These are phyloP conservation scores for Marasmius tenuissimus DNA, from an alignment of 1,284 basidiomycete genomes.

Conservation along the genomic window DNA sequence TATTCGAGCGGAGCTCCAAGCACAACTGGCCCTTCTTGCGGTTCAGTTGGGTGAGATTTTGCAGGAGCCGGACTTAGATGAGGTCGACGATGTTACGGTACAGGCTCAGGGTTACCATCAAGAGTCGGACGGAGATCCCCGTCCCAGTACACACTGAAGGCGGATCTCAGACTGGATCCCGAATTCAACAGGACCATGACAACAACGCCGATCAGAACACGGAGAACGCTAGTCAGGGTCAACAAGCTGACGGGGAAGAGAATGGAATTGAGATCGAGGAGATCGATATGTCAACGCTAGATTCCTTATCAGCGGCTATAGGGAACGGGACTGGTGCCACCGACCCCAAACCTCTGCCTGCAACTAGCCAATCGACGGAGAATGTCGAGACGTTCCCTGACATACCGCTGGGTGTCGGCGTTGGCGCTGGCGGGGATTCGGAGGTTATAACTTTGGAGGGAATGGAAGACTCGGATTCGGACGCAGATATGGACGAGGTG, in stretches of 20 bases:
- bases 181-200: neutral
- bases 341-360: too few relatives aligned
- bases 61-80: slow-evolving; percentile 24
- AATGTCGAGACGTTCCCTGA: neutral
- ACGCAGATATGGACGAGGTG: slow-evolving; percentile 27
- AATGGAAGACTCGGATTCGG: slow-evolving; percentile 26
- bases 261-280: neutral
- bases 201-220: neutral
- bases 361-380: too few relatives aligned
- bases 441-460: slow-evolving; percentile 16
- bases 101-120: neutral
- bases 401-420: neutral
- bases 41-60: slow-evolving; percentile 62
- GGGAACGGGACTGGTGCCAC: neutral
- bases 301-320: neutral
- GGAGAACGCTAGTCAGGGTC: neutral
- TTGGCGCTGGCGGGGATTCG: neutral
- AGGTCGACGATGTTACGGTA: neutral
- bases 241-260: neutral
- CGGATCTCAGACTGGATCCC: neutral
- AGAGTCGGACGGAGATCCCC: neutral
- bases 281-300: neutral
- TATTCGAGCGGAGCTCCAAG: slow-evolving; percentile 61
- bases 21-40: slow-evolving; percentile 60
- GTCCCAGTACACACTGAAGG: too few relatives aligned